Conservation (phyloP, 345 rosid species). For the Salix dunnii region DNA sequence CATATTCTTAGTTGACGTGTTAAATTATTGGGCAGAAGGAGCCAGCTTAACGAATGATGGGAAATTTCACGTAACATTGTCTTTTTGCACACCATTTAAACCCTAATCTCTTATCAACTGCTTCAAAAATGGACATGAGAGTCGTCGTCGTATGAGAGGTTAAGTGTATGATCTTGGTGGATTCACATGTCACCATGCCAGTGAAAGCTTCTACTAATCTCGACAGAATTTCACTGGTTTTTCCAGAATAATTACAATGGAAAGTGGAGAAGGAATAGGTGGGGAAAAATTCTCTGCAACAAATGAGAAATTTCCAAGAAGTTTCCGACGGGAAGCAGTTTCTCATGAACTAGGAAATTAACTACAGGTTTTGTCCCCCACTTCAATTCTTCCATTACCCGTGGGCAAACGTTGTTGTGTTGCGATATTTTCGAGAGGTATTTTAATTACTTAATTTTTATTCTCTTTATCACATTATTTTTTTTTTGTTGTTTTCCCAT, state of each 20-base stretch:
- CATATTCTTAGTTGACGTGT: not conserved
- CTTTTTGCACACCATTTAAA: not conserved
- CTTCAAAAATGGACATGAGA: not conserved
- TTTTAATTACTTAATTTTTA: not conserved
- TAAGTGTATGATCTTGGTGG: conserved; percentile 18
- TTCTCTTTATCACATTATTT: not conserved
- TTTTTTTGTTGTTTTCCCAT: not conserved
- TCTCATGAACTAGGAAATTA: too few species aligned
- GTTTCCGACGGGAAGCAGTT: not conserved
- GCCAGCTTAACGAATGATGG: conserved; percentile 14
- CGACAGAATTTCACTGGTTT: too few species aligned
- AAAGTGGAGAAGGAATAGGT: too few species aligned
- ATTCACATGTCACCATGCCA: not conserved
- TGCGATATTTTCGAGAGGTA: not conserved
- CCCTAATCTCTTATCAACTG: conserved; percentile 15
- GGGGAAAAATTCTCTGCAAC: too few species aligned
- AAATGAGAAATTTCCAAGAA: conserved; percentile 2
- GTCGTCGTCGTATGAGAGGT: conserved; percentile 6
- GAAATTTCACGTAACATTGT: conserved; percentile 17
- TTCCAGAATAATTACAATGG: too few species aligned
- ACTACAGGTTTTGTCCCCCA: too few species aligned
- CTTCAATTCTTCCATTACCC: too few species aligned
- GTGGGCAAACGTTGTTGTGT: not conserved
- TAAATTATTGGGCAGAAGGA: not conserved
- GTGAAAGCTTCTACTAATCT: not conserved